Percentiles rank a stretch among this genome's conserved stretches.
These are phyloP conservation scores for Ogataea methanolica DNA, from an alignment of 805 yeast genomes.

Conservation along the genomic window DNA sequence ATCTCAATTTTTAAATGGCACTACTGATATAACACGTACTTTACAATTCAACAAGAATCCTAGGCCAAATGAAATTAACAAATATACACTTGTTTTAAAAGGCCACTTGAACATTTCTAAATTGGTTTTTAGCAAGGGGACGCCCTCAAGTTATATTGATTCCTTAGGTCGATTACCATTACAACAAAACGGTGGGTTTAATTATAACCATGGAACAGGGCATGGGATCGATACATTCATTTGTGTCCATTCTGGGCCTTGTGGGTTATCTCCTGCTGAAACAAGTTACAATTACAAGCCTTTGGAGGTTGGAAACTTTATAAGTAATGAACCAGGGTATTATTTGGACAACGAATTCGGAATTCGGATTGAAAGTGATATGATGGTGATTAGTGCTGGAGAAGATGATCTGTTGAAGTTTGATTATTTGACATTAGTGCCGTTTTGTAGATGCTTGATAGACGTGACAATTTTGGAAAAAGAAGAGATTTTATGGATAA, in stretches of 20 bases:
- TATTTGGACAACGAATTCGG: slow-evolving; percentile 91
- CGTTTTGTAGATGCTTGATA: slow-evolving; percentile 75
- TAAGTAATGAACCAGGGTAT: slow-evolving; percentile 93
- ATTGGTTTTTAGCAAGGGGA: slow-evolving; percentile 71
- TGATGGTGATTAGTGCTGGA: slow-evolving; percentile 44
- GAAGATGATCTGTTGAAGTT: slow-evolving; percentile 58
- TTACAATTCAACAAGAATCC: slow-evolving; percentile 58
- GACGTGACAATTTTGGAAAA: slow-evolving; percentile 49
- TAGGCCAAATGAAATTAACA: slow-evolving; percentile 49
- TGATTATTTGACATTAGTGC: slow-evolving; percentile 81
- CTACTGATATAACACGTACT: slow-evolving; percentile 94
- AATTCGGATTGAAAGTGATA: slow-evolving; percentile 81
- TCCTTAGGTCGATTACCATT: slow-evolving; percentile 76
- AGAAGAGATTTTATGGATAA: slow-evolving; percentile 66
- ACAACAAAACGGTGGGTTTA: slow-evolving; percentile 71
- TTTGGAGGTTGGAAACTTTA: slow-evolving; percentile 60
- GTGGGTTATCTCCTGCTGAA: slow-evolving; percentile 57
- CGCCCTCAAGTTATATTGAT: slow-evolving; percentile 75
- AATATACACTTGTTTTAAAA: slow-evolving; percentile 81
- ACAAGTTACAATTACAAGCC: slow-evolving; percentile 41
- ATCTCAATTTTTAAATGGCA: slow-evolving; percentile 88
- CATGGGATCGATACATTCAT: slow-evolving; percentile 95
- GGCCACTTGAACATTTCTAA: slow-evolving; percentile 87
- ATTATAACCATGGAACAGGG: slow-evolving; percentile 93
- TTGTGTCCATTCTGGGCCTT: slow-evolving; percentile 92